A percentile compares a stretch with the other conserved stretches of the same genome.
These are phyloP conservation scores for Eimeria falciformis DNA, from an alignment of 169 alveolate genomes.

Conservation along the genomic window DNA sequence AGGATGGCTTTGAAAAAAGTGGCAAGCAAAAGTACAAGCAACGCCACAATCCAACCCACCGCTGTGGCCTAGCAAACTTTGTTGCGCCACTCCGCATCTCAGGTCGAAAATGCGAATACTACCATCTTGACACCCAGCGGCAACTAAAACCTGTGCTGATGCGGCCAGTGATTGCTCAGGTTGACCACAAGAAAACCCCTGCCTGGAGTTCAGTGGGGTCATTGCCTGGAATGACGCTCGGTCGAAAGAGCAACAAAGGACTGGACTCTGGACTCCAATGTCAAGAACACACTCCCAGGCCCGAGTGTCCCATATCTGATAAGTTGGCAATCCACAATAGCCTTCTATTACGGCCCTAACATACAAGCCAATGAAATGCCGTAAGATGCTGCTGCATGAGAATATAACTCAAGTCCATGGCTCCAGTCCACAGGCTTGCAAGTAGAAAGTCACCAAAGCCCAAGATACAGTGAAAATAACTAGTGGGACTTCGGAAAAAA, in stretches of 20 bases:
- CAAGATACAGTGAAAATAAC: too few relatives aligned
- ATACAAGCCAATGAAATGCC: too few relatives aligned
- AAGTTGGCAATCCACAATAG: conserved; percentile 17
- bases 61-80: conserved; percentile 35
- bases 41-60: conserved; percentile 8
- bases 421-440: too few relatives aligned
- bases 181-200: background rate
- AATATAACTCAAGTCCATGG: too few relatives aligned
- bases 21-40: too few relatives aligned
- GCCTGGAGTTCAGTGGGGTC: conserved; percentile 3
- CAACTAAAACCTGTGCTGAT: conserved; percentile 47
- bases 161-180: background rate
- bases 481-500: too few relatives aligned
- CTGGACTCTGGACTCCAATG: conserved; percentile 45
- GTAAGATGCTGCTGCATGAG: too few relatives aligned
- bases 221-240: conserved; percentile 46
- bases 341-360: too few relatives aligned
- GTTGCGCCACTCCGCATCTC: conserved; percentile 71
- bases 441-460: too few relatives aligned
- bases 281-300: conserved; percentile 75
- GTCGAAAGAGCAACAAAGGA: conserved; percentile 60
- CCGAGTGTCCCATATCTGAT: conserved; percentile 74
- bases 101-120: conserved; percentile 57
- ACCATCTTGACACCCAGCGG: conserved; percentile 70
- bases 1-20: too few relatives aligned